Evolutionary conservation across 2,329 filamentous ascomycete species (phyloP), one percentile per base, ranked within the genome.

Genomic region (Golovinomyces cichoracearum): DNA sequence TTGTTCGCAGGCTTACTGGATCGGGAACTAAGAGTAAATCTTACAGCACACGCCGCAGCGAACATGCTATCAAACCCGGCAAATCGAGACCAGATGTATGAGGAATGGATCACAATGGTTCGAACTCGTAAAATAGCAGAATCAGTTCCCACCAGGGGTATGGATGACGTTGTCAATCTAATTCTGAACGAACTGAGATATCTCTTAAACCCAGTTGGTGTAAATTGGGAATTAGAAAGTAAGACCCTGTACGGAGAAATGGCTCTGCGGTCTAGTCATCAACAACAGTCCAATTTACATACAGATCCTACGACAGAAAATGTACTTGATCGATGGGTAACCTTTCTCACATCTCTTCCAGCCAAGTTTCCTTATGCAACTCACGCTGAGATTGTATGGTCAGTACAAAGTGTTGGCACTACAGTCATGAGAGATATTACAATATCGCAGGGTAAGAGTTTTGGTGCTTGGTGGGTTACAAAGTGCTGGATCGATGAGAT

Each of bases 401-500:
- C 78, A 54, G 77, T 88, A 37, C 78, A 83, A 56, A 72, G 77
- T 22, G 68, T 90, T 21, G 79, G 82, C 12, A 83, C 80, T 6
- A 76, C 80, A 19, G 78, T 83, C 17, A 75, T 90, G 66, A 72
- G 83, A 49, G 84, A 92, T 57, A 72, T 92, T 50, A 90, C 83
- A 0, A 76, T 90, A 47, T 71, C 75, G 37, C 78, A 81, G 54
- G 81, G 80, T 17, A 76, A 78, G 59, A 86, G 80, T 58, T 92
- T 88, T 58, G 80, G 82, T n/a, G 78, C 81, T 5, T 92, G 84
- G 84, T 90, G 83, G 83, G 82, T 94, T 50, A 85, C 85, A 3
- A 93, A 94, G 62, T 86, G 88, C 50, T 95, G 88, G 70, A 74
- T 94, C 48, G 86, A 94, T 58, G 88, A 95, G 65, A 92, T 93